These are phyloP conservation scores for Chamaecyparis obtusa DNA, from an alignment of 75 land plant species.

Conservation along the genomic window DNA sequence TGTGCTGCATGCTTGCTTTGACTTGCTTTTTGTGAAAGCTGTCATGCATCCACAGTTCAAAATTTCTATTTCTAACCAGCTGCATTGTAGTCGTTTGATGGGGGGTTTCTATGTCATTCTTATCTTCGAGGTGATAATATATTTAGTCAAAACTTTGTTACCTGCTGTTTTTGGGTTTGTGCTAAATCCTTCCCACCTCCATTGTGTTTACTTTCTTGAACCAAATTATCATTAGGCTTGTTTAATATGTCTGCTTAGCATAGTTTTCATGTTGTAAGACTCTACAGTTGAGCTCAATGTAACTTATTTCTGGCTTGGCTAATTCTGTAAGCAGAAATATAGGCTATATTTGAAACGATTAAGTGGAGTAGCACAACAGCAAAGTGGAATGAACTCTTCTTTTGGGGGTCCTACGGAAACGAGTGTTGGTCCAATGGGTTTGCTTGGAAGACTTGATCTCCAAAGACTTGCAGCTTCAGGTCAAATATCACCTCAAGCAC, in stretches of 20 bases:
- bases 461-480: constrained; percentile 60
- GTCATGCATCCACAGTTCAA: background rate
- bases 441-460: constrained; percentile 46
- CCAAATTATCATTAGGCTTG: background rate
- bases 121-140: background rate
- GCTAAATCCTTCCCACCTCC: background rate
- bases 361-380: constrained; percentile 79
- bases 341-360: constrained; percentile 81
- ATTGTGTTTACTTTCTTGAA: background rate
- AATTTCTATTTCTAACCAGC: background rate
- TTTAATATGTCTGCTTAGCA: background rate
- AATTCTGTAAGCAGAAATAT: constrained; percentile 65
- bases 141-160: background rate
- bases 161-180: background rate
- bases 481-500: constrained; percentile 62
- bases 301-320: background rate
- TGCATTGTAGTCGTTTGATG: background rate
- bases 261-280: background rate
- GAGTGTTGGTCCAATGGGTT: constrained; percentile 20
- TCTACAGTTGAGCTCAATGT: background rate
- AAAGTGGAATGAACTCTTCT: constrained; percentile 35
- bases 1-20: background rate
- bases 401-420: constrained; percentile 44
- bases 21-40: background rate
- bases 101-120: background rate